These are phyloP conservation scores for Phytophthora cryptogea DNA, from an alignment of 352 stramenopile species.

Conservation along the genomic window DNA sequence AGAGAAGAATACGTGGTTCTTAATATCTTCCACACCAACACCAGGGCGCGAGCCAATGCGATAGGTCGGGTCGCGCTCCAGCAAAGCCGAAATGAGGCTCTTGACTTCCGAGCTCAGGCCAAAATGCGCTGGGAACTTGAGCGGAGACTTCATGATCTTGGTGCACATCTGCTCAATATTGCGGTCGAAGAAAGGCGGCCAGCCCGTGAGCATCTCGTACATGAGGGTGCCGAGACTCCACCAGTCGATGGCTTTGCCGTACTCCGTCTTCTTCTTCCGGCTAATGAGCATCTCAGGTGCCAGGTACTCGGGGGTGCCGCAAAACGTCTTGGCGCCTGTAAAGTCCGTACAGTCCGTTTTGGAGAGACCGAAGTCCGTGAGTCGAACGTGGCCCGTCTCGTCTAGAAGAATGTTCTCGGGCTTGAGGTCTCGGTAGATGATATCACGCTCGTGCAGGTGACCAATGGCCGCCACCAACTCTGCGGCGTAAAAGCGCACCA, in stretches of 20 bases:
- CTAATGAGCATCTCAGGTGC: slow-evolving; percentile 91
- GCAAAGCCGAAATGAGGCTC: slow-evolving; percentile 74
- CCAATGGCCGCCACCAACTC: slow-evolving; percentile 92
- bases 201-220: slow-evolving; percentile 95
- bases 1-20: slow-evolving; percentile 81
- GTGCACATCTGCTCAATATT: slow-evolving; percentile 93
- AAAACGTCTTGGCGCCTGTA: slow-evolving; percentile 86
- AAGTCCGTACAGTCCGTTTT: slow-evolving; percentile 88
- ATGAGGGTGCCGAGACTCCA: slow-evolving; percentile 94
- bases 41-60: slow-evolving; percentile 73
- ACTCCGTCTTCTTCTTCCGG: slow-evolving; percentile 88
- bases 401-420: slow-evolving; percentile 95
- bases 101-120: slow-evolving; percentile 74
- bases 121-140: slow-evolving; percentile 89
- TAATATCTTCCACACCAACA: slow-evolving; percentile 72
- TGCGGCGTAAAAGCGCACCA: slow-evolving; percentile 92
- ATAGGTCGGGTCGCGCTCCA: slow-evolving; percentile 75
- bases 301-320: slow-evolving; percentile 88
- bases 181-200: slow-evolving; percentile 93
- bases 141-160: slow-evolving; percentile 90
- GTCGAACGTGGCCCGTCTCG: slow-evolving; percentile 87
- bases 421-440: slow-evolving; percentile 95
- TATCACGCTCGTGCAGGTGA: slow-evolving; percentile 91
- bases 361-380: slow-evolving; percentile 95
- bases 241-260: slow-evolving; percentile 94